Percentiles rank a stretch among this genome's conserved stretches.
phyloP scores from a whole-genome alignment of 306 rosid species.

The Vigna radiata region DNA sequence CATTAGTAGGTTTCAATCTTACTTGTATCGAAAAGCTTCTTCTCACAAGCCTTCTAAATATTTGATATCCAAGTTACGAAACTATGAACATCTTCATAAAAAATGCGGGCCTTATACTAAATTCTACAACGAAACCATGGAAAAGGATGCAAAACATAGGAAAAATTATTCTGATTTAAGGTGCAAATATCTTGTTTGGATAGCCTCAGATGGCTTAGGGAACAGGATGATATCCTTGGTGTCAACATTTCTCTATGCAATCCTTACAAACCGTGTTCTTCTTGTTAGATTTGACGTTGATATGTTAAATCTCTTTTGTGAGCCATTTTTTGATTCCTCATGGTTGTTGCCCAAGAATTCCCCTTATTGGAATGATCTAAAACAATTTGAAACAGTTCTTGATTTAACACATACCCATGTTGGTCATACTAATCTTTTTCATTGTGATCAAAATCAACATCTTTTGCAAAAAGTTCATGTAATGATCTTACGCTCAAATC shows the following conservation, averaged over 20 bases:
- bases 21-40: not conserved
- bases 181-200: not conserved
- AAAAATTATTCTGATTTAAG: not conserved
- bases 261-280: not conserved
- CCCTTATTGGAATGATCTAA: not conserved
- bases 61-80: not conserved
- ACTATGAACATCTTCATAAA: not conserved
- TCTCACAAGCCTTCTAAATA: not conserved
- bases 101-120: not conserved
- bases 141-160: not conserved
- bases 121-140: not conserved
- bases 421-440: not conserved
- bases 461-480: too few species aligned
- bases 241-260: not conserved
- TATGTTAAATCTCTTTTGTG: not conserved
- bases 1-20: not conserved
- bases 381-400: not conserved
- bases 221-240: not conserved
- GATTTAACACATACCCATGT: not conserved
- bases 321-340: not conserved
- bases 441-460: too few species aligned
- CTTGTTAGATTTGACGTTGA: not conserved
- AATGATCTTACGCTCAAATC: too few species aligned
- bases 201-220: not conserved
- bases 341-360: not conserved